A percentile compares a stretch with the other conserved stretches of the same genome.
Evolutionary conservation across 1,284 basidiomycete genomes (phyloP).

Genomic region (Microbotryum intermedium): DNA sequence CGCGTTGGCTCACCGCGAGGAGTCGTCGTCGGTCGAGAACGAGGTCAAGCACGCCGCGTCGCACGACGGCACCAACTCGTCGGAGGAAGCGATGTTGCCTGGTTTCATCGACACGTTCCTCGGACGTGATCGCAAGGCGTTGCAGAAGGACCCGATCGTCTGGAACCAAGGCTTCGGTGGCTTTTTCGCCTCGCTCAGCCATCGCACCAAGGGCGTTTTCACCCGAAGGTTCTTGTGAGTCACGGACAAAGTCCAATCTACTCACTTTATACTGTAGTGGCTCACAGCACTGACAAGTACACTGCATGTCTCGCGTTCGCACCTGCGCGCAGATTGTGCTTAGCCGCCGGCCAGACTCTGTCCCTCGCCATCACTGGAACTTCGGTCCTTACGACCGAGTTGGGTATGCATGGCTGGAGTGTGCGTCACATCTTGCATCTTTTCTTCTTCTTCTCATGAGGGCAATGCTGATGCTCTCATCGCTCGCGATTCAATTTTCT

Average conservation of each 20-base stretch:
- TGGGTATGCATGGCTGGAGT: constrained; percentile 5
- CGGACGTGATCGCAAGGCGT: constrained; percentile 4
- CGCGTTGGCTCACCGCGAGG: neutral
- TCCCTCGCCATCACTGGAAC: constrained; percentile 78
- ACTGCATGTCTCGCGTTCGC: constrained; percentile 34
- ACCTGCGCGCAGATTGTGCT: constrained; percentile 6
- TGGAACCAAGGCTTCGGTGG: constrained; percentile 36
- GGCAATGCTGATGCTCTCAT: constrained; percentile 48
- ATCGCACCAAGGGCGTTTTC: constrained; percentile 61
- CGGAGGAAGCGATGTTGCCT: neutral
- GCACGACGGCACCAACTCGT: neutral
- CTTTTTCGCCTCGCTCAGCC: constrained; percentile 49
- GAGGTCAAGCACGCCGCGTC: neutral
- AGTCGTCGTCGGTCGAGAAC: neutral
- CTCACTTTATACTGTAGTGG: constrained; percentile 4
- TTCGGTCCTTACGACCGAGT: constrained; percentile 50
- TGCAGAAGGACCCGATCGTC: constrained; percentile 5
- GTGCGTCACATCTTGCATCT: neutral
- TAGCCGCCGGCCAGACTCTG: constrained; percentile 61
- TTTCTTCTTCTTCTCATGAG: constrained; percentile 46
- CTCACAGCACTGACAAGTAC: constrained; percentile 27
- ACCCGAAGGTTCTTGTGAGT: constrained; percentile 59
- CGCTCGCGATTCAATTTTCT: no score
- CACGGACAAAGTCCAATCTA: no score
- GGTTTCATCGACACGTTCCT: constrained; percentile 8